Percentiles rank a stretch among this genome's conserved stretches.
These are phyloP conservation scores for Russula foetens DNA, from an alignment of 768 basidiomycete genomes.

Conservation along the genomic window DNA sequence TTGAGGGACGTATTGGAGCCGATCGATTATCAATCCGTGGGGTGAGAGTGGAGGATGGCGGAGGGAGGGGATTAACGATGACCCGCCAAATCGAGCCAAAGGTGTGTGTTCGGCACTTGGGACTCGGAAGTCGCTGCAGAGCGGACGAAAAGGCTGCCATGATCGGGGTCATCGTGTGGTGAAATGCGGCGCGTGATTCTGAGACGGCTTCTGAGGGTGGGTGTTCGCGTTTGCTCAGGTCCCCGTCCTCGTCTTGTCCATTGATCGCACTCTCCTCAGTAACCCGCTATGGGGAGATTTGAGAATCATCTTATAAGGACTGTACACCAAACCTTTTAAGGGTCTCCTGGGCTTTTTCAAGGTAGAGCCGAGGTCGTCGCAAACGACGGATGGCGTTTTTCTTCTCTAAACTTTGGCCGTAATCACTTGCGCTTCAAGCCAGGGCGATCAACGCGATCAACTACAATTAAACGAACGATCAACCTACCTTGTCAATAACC, in stretches of 20 bases:
- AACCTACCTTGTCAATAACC: not conserved
- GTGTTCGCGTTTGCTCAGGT: not conserved
- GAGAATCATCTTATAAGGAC: not conserved
- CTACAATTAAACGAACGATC: no score
- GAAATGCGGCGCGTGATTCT: not conserved
- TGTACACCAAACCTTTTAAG: not conserved
- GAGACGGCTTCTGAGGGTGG: not conserved
- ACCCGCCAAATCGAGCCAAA: not conserved
- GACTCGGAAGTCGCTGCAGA: not conserved
- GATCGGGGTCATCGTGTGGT: no score
- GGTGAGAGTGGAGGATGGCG: not conserved
- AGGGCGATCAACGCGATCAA: not conserved
- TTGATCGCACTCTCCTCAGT: not conserved
- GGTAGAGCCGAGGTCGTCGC: not conserved
- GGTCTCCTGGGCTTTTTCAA: not conserved
- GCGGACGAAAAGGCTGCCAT: no score
- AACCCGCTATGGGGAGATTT: not conserved
- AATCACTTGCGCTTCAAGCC: not conserved
- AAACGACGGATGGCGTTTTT: not conserved
- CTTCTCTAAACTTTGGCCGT: not conserved
- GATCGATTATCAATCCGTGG: not conserved
- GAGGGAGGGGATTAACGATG: not conserved
- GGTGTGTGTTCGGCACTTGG: not conserved
- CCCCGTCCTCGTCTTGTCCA: not conserved
- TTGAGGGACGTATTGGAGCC: not conserved